Evolutionary conservation across 805 yeast genomes (phyloP), one percentile per base, ranked within the genome.

Genomic region (Wickerhamiella occidentalis): DNA sequence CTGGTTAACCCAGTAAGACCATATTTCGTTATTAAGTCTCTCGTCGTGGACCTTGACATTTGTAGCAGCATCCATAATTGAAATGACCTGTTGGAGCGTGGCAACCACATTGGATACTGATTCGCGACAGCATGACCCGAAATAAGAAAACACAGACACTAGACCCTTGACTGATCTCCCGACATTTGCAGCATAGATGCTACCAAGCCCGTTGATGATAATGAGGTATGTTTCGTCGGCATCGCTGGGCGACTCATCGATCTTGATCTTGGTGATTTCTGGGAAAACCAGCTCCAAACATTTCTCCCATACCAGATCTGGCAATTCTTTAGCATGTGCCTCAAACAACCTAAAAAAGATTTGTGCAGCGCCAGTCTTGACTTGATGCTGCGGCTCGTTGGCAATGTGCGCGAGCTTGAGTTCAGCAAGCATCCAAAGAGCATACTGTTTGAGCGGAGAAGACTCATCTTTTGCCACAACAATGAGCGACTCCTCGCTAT

Each of bases 361-460:
- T 60, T 87, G 94, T 13, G 86, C 75, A 0, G 96, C 80, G 1
- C 96, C 96, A 58, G 86, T 87, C 53, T 94, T 73, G 0, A 90
- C 95, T 57, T 87, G 94, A 1, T 80, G 74, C 49, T 95, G 72
- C 2, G 70, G 58, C 55, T 83, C 94, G 23, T 67, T 61, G 0
- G 88, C 75, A 21, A 86, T 73, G 19, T 72, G 71, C 0, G 86
- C 79, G 33, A 90, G 64, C 28, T 76, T 73, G 7, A 75, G 68
- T 48, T 85, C 64, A 40, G 87, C 64, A 57, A 82, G 75, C 17
- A 81, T 61, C 92, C 92, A 77, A 18, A 82, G 58, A 0, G 72
- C 71, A 45, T 69, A 65, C 3, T 58, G 52, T 38, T 56, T 57
- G 12, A 49, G 47, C 3, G 49, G 30, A 4, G 51, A 48, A 3